Base-by-base conservation (phyloP, 257 asterid genomes). In the Lavandula angustifolia region DNA sequence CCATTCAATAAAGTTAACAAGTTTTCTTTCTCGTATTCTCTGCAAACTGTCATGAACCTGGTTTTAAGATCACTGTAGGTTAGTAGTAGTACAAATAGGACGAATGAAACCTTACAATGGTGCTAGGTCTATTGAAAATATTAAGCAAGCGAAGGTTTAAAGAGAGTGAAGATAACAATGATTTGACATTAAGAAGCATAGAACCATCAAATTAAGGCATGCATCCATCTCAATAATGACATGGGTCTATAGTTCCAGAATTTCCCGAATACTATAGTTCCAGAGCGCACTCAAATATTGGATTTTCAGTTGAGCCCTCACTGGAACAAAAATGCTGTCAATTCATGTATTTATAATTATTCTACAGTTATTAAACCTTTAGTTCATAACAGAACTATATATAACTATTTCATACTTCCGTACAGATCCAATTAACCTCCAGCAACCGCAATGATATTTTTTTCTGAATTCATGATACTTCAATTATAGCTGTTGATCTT, bases 41-140 rank as follows among this genome's bases (percentile, higher is more conserved):
- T 94, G 98, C 73, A 90, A 75, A 74, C 99, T 94, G 75, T 94
- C 98, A 78, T 94, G 99, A 64, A 94, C 99, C 99, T 94, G 82
- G 62, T 71, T 70, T 72, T 46, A 17, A 51, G 72, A 74, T 49
- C 58, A 78, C 10, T 54, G 67, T 8, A 42, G 27, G 8, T 60
- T 29, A 54, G 71, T 44, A 73, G 46, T 46, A 3, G 60, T 70
- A 64, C 11, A 54, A 72, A 22, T 56, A 55, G 54, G 66, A 42
- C 17, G 32, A 50, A 41, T 49, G 32, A 32, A 53, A 60, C 73
- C 13, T 33, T 32, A 67, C 9, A n/a, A 54, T n/a, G 16, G 43
- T 6, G 51, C 7, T 12, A 35, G 12, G 17, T 13, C 68, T 50
- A 61, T 53, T 13, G 37, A 56, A 9, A 61, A 68, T 52, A 40